Conservation (phyloP, 257 asterid genomes). For the Schizonepeta tenuifolia region DNA sequence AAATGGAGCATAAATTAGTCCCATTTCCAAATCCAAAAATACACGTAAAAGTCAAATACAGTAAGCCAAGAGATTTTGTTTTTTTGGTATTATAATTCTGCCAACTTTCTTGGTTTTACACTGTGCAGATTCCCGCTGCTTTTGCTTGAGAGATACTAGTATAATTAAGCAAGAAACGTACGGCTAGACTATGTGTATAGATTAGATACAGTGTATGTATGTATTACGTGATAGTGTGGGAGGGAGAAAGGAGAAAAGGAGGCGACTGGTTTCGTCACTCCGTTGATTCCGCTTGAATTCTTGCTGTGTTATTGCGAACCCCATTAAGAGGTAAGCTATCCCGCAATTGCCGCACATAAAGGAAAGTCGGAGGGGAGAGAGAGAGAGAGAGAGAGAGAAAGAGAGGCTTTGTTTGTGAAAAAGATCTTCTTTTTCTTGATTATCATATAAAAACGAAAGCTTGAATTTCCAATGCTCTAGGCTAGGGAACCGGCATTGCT, state of each 20-base stretch:
- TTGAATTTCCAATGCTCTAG: conserved; percentile 30
- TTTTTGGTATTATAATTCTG: conserved; percentile 35
- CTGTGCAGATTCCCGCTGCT: conserved; percentile 40
- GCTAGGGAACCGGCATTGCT: conserved; percentile 28
- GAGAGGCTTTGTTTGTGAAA: conserved; percentile 29
- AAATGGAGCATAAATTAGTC: conserved; percentile 24
- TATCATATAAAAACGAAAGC: conserved; percentile 29
- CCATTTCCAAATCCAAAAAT: conserved; percentile 18
- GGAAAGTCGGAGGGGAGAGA: conserved; percentile 23
- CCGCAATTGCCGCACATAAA: conserved; percentile 66
- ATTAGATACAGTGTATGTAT: neutral
- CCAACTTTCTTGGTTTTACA: conserved; percentile 44
- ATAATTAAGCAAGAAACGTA: neutral
- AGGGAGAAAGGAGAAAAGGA: neutral
- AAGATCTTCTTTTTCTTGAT: conserved; percentile 18
- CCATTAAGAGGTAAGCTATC: conserved; percentile 37
- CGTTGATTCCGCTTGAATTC: conserved; percentile 70
- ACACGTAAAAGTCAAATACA: conserved; percentile 34
- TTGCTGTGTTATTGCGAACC: conserved; percentile 41
- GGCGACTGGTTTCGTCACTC: conserved; percentile 34
- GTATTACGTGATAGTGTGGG: conserved; percentile 1
- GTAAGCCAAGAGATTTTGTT: neutral
- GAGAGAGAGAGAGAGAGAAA: conserved; percentile 31
- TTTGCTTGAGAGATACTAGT: conserved; percentile 4
- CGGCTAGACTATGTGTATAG: neutral